Evolutionary conservation across 1,284 basidiomycete species (phyloP).

Genomic region (Neolentinus lepideus): DNA sequence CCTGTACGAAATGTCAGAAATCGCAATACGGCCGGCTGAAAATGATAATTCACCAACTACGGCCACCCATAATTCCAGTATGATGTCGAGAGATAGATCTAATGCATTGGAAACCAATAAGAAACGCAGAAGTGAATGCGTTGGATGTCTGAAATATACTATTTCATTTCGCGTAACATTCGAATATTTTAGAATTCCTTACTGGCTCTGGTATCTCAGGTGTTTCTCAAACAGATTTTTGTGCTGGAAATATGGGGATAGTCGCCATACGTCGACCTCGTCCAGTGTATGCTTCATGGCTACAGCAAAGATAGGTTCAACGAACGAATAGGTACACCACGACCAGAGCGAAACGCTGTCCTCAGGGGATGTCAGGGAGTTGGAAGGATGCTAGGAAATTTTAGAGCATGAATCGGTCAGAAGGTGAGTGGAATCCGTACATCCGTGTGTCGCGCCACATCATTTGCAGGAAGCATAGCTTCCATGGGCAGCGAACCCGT

Average conservation of each 20-base stretch:
- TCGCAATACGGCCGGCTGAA: slow-evolving; percentile 4
- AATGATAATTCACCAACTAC: slow-evolving; percentile 39
- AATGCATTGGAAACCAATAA: slow-evolving; percentile 66
- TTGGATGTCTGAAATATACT: slow-evolving; percentile 31
- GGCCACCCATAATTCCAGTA: slow-evolving; percentile 55
- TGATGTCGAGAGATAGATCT: slow-evolving; percentile 57
- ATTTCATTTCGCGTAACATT: slow-evolving; percentile 1
- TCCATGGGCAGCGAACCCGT: slow-evolving; percentile 48
- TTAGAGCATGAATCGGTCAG: neutral
- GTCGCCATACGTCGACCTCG: slow-evolving; percentile 62
- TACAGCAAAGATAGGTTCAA: slow-evolving; percentile 61
- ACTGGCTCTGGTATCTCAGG: slow-evolving; percentile 41
- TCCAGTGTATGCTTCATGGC: slow-evolving; percentile 51
- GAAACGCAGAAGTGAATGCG: slow-evolving; percentile 53
- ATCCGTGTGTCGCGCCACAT: slow-evolving; percentile 39
- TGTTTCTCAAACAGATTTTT: slow-evolving; percentile 64
- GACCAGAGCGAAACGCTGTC: slow-evolving; percentile 70
- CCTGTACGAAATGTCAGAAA: slow-evolving; percentile 25
- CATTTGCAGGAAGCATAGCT: slow-evolving; percentile 30
- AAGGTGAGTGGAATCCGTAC: slow-evolving; percentile 23
- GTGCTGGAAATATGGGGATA: slow-evolving; percentile 68
- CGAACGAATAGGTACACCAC: slow-evolving; percentile 76
- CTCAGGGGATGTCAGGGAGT: slow-evolving; percentile 51
- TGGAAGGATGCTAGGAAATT: slow-evolving; percentile 39
- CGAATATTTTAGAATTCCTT: slow-evolving; percentile 10